Evolutionary conservation across 352 stramenopile species (phyloP).

Genomic region (Synura sp.): DNA sequence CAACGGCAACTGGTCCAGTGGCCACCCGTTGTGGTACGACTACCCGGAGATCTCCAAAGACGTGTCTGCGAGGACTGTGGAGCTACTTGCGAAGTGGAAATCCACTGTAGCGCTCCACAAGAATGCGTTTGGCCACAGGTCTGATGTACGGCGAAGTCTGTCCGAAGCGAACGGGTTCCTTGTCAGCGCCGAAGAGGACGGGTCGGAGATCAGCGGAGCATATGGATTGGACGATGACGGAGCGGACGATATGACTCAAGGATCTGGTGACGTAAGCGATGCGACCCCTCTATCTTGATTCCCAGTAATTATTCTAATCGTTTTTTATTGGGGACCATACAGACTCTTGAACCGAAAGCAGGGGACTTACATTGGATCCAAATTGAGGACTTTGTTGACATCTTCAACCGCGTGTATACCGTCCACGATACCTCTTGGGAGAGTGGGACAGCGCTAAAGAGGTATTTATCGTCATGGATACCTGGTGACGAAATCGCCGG

Average conservation of each 20-base stretch:
- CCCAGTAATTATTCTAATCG: neutral
- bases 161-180: too few species aligned
- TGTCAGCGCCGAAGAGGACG: too few species aligned
- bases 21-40: neutral
- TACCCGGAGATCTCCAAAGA: slow-evolving; percentile 17
- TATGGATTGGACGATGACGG: too few species aligned
- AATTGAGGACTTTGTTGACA: slow-evolving; percentile 40
- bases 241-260: too few species aligned
- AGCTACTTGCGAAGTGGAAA: too few species aligned
- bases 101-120: too few species aligned
- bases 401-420: slow-evolving; percentile 22
- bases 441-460: neutral
- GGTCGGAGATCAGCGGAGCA: too few species aligned
- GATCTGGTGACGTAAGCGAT: too few species aligned
- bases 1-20: slow-evolving; percentile 1
- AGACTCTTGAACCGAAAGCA: neutral
- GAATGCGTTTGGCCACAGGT: too few species aligned
- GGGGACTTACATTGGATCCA: slow-evolving; percentile 20
- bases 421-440: neutral
- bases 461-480: slow-evolving; percentile 11
- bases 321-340: neutral
- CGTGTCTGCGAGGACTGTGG: neutral
- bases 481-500: slow-evolving; percentile 1
- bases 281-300: too few species aligned
- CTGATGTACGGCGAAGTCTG: too few species aligned